phyloP scores from a whole-genome alignment of 2,329 filamentous ascomycete genomes.

The Lecanoromycetidae sp. region DNA sequence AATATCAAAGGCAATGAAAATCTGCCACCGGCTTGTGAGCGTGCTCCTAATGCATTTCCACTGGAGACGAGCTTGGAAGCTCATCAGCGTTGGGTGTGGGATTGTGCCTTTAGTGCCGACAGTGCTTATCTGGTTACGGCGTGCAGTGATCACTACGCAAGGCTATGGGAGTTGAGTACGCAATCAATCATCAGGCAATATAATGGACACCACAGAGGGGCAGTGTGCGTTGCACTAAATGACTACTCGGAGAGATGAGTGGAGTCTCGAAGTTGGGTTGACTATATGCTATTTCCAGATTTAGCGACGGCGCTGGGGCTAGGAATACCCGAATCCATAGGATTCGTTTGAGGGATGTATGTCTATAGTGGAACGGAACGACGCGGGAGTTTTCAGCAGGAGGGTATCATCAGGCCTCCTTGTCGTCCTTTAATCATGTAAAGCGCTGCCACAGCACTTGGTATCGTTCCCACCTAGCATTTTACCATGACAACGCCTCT shows the following conservation, averaged over 20 bases:
- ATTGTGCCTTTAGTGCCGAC: constrained; percentile 89
- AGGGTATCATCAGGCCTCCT: too few species aligned
- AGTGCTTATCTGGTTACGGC: constrained; percentile 87
- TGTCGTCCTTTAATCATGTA: too few species aligned
- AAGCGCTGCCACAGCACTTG: too few species aligned
- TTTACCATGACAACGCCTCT: too few species aligned
- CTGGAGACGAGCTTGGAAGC: constrained; percentile 78
- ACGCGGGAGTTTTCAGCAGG: too few species aligned
- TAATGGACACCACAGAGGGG: constrained; percentile 83
- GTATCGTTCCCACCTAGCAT: too few species aligned
- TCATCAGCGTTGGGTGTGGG: constrained; percentile 95
- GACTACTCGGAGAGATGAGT: constrained; percentile 50
- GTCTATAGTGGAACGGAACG: too few species aligned
- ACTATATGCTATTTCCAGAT: not conserved
- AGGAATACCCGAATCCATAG: not conserved
- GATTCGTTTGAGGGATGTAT: too few species aligned
- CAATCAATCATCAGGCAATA: constrained; percentile 90
- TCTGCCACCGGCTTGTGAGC: constrained; percentile 13
- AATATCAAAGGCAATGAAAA: constrained; percentile 18
- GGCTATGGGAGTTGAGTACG: constrained; percentile 76
- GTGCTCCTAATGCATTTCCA: constrained; percentile 36
- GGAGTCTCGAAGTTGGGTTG: not conserved
- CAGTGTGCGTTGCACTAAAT: constrained; percentile 85
- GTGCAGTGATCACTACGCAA: constrained; percentile 84
- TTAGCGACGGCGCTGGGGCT: constrained; percentile 14